phyloP scores from a whole-genome alignment of 106 monocot species.

The Phalaenopsis equestris region DNA sequence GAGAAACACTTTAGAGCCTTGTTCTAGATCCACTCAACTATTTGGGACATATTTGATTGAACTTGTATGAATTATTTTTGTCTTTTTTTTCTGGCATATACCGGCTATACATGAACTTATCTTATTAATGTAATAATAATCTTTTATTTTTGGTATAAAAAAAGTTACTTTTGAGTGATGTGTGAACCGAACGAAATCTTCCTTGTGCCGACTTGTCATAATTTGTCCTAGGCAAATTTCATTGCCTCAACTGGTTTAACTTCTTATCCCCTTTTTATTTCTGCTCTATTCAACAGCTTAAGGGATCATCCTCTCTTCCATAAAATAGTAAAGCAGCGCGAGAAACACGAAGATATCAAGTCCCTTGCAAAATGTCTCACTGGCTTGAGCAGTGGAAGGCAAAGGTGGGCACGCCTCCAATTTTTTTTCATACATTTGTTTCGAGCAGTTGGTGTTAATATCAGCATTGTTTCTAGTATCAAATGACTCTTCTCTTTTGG shows the following conservation, averaged over 20 bases:
- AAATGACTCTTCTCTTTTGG: neutral
- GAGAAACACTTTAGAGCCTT: no score
- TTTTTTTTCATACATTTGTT: neutral
- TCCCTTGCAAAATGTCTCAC: constrained; percentile 54
- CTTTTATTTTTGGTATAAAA: neutral
- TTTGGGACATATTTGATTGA: no score
- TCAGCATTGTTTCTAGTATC: neutral
- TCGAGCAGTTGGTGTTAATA: no score
- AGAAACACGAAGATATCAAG: constrained; percentile 35
- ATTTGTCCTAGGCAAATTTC: neutral
- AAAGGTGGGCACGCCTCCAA: constrained; percentile 43
- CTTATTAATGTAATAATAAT: neutral
- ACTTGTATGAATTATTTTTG: neutral
- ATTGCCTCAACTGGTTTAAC: neutral
- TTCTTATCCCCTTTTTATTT: neutral
- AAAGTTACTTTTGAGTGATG: neutral
- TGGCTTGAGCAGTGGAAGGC: constrained; percentile 66
- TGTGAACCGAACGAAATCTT: neutral
- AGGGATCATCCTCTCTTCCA: constrained; percentile 70
- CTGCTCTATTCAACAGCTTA: constrained; percentile 36
- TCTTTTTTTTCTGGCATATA: neutral
- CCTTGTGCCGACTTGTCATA: neutral
- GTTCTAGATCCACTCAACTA: no score
- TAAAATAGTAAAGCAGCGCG: constrained; percentile 31
- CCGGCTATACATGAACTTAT: neutral